These are phyloP conservation scores for Babesia ovis DNA, from an alignment of 169 alveolate species.

Conservation along the genomic window DNA sequence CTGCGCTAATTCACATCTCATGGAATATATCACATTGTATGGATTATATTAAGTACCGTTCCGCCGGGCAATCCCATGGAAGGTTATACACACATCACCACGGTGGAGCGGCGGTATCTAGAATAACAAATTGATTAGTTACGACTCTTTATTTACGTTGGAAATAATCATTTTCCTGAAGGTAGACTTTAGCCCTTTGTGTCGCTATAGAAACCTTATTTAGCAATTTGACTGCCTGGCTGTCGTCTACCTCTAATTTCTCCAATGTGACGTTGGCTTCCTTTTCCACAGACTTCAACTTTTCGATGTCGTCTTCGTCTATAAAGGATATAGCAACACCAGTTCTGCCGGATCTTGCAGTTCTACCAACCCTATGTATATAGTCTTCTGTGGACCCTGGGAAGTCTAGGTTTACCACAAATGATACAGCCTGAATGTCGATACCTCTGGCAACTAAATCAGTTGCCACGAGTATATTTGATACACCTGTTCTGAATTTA, in stretches of 20 bases:
- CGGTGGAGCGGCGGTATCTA: too few species aligned
- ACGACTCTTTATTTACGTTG: slow-evolving; percentile 20
- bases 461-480: slow-evolving; percentile 90
- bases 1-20: neutral
- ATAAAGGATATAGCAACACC: slow-evolving; percentile 92
- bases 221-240: slow-evolving; percentile 84
- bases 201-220: slow-evolving; percentile 90
- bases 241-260: slow-evolving; percentile 82
- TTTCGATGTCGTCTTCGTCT: slow-evolving; percentile 87
- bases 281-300: slow-evolving; percentile 79
- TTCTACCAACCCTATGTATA: slow-evolving; percentile 97
- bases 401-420: slow-evolving; percentile 93
- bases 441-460: slow-evolving; percentile 98
- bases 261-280: slow-evolving; percentile 69
- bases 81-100: slow-evolving; percentile 22
- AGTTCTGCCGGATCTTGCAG: slow-evolving; percentile 96
- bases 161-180: slow-evolving; percentile 37
- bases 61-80: too few species aligned
- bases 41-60: too few species aligned
- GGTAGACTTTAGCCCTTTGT: slow-evolving; percentile 74
- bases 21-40: neutral
- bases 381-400: slow-evolving; percentile 90
- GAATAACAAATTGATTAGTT: neutral
- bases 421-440: slow-evolving; percentile 94
- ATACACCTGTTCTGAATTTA: slow-evolving; percentile 90